A percentile compares a stretch with the other conserved stretches of the same genome.
Evolutionary conservation across 202 grass and related monocot genomes (phyloP).

Genomic region (Saccharum hybrid): DNA sequence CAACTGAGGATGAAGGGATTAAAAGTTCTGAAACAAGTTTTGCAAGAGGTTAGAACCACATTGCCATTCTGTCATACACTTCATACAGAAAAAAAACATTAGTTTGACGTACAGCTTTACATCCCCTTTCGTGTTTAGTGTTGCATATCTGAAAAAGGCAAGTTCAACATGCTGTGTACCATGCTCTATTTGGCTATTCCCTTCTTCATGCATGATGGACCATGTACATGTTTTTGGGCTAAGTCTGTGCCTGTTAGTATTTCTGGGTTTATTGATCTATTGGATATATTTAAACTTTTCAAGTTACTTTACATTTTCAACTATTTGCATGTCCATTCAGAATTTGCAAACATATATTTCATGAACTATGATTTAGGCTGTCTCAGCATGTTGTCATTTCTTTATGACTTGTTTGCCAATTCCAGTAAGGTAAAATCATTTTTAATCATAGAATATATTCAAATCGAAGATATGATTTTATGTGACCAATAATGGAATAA

Average conservation of each 20-base stretch:
- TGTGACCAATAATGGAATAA: constrained; percentile 24
- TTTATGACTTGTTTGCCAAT: constrained; percentile 27
- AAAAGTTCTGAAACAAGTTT: constrained; percentile 53
- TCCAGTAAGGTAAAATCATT: background rate
- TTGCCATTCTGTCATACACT: constrained; percentile 19
- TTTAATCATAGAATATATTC: constrained; percentile 28
- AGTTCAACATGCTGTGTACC: constrained; percentile 27
- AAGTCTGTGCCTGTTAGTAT: background rate
- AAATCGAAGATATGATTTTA: constrained; percentile 6
- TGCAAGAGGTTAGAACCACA: constrained; percentile 46
- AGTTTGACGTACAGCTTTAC: constrained; percentile 26
- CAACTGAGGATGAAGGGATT: constrained; percentile 49
- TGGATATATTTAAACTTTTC: constrained; percentile 18
- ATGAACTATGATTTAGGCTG: constrained; percentile 26
- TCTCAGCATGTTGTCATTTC: constrained; percentile 13
- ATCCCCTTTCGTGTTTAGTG: background rate
- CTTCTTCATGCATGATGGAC: background rate
- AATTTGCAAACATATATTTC: constrained; percentile 14
- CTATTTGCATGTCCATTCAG: constrained; percentile 16
- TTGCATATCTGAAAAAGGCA: constrained; percentile 4
- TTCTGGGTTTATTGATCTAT: constrained; percentile 19
- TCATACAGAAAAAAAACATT: constrained; percentile 17
- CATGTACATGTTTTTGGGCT: constrained; percentile 5
- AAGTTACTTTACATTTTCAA: constrained; percentile 4
- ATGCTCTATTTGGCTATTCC: background rate